Base-by-base conservation (phyloP, 73 alveolate genomes). In the Paramecium sexaurelia region DNA sequence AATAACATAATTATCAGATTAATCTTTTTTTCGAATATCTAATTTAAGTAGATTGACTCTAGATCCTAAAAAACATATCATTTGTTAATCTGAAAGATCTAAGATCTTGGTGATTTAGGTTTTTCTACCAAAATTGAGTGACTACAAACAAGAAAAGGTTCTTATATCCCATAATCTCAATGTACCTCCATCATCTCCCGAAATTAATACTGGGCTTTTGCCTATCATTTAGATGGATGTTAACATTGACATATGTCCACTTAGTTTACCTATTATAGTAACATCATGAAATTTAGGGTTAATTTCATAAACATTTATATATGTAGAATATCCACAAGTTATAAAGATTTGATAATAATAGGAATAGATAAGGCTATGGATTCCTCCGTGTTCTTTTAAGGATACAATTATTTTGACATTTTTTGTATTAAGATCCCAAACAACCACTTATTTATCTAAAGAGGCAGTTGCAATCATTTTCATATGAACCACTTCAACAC, bases 81-180 rank as follows among this genome's bases (percentile, higher is more conserved):
- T 22, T 26, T 45, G 40, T 15, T 55, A 27, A n/a, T 75, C 84
- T 17, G 85, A 87, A 36, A 87, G 15, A 68, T 85, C 82, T 6
- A 85, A 33, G 1, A 85, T 51, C 45, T 87, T 87, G 10, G 93
- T 35, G 19, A 87, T 87, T 13, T 55, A 26, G 27, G 92, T 85
- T 51, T 71, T 45, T 47, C 55, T 29, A 4, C 92, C 92, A 85
- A 67, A 85, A 27, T 85, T 71, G 0, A 85, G 83, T 2, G 89
- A 67, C 67, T 87, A 32, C 7, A 87, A 24, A 41, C 93, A 87
- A 8, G 85, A 36, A 26, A 87, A 66, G 20, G 87, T 87, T 22
- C 93, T 66, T 17, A 87, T 68, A 68, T 87, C 93, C 93, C 93
- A 87, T 87, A 87, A 67, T 87, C 69, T 87, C 33, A 87, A 67